Conservation (phyloP, 2,329 filamentous ascomycete species). For the Fusarium sp. region DNA sequence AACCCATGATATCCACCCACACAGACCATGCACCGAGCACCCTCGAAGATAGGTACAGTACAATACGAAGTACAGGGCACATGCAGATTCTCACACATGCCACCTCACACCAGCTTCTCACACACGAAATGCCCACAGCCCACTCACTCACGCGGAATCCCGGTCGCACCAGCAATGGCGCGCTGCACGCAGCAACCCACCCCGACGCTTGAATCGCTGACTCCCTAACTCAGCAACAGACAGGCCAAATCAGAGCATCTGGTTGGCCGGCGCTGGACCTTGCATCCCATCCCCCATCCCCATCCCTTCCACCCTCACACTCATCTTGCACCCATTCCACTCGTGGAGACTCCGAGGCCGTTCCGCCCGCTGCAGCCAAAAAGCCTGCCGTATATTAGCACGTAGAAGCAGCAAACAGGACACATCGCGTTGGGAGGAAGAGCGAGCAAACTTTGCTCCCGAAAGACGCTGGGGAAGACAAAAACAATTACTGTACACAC, state of each 20-base stretch:
- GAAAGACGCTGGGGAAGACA: too few species aligned
- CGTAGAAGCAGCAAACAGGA: constrained; percentile 8
- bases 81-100: constrained; percentile 29
- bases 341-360: constrained; percentile 34
- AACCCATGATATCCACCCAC: constrained; percentile 11
- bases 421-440: constrained; percentile 24
- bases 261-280: constrained; percentile 43
- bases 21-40: constrained; percentile 21
- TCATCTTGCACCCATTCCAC: constrained; percentile 46
- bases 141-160: constrained; percentile 43
- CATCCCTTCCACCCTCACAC: constrained; percentile 29
- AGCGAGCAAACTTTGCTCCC: constrained; percentile 21
- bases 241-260: constrained; percentile 39
- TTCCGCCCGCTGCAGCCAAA: constrained; percentile 36
- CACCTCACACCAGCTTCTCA: constrained; percentile 8
- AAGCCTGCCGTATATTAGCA: constrained; percentile 30
- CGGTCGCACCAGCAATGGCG: constrained; percentile 46
- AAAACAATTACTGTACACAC: too few species aligned
- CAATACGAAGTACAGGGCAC: constrained; percentile 23
- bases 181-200: constrained; percentile 43
- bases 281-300: constrained; percentile 37
- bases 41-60: background rate
- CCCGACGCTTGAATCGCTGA: constrained; percentile 43
- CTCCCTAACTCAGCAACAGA: constrained; percentile 51
- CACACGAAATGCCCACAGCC: constrained; percentile 39